These are phyloP conservation scores for Ceratocystis ficicola DNA, from an alignment of 2,329 filamentous ascomycete species.

Conservation along the genomic window DNA sequence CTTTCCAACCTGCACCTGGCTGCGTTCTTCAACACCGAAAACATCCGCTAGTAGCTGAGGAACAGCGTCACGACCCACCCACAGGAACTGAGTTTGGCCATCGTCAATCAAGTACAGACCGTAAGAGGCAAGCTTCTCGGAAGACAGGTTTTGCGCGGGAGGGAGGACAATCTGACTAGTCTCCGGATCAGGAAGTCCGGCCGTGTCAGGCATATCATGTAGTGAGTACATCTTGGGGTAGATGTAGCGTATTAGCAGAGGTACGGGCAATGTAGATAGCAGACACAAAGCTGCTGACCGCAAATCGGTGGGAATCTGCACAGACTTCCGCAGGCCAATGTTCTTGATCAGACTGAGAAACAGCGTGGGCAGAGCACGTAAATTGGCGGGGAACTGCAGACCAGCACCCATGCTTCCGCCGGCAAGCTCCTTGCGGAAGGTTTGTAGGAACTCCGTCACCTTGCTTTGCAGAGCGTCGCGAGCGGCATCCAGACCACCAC, in stretches of 20 bases:
- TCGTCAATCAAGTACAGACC: conserved; percentile 95
- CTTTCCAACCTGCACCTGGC: conserved; percentile 83
- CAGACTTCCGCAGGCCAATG: conserved; percentile 80
- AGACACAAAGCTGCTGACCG: conserved; percentile 84
- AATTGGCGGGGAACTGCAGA: conserved; percentile 84
- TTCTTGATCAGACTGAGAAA: conserved; percentile 96
- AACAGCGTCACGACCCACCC: conserved; percentile 87
- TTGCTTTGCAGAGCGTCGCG: conserved; percentile 85
- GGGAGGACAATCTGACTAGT: conserved; percentile 85
- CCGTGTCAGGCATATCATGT: conserved; percentile 92
- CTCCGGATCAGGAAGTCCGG: conserved; percentile 70
- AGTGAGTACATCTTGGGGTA: conserved; percentile 74
- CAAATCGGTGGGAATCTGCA: conserved; percentile 87
- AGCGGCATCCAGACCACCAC: conserved; percentile 77
- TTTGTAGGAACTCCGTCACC: conserved; percentile 81
- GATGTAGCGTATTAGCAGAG: conserved; percentile 85
- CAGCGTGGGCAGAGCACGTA: conserved; percentile 74
- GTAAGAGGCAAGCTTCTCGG: conserved; percentile 74
- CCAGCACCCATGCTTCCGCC: conserved; percentile 93
- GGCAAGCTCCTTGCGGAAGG: conserved; percentile 92
- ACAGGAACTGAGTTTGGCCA: conserved; percentile 93
- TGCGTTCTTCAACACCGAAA: conserved; percentile 75
- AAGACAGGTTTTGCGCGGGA: conserved; percentile 72
- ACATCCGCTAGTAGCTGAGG: conserved; percentile 80
- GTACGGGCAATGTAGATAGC: conserved; percentile 84